A percentile compares a stretch with the other conserved stretches of the same genome.
phyloP scores from a whole-genome alignment of 2,329 filamentous ascomycete genomes.

The Colletotrichum chrysophilum region DNA sequence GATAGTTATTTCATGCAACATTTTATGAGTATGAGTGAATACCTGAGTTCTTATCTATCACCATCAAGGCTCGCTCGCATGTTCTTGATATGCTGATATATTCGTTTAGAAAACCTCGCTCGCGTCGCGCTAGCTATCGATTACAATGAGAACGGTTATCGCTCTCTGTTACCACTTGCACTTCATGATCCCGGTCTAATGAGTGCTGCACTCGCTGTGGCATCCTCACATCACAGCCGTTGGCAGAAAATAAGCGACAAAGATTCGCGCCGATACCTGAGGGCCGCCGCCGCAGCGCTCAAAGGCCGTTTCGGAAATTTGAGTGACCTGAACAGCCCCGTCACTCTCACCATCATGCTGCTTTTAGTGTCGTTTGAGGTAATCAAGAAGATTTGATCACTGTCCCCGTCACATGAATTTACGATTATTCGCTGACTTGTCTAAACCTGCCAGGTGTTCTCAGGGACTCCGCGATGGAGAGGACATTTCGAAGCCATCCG shows the following conservation, averaged over 20 bases:
- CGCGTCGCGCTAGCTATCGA: background rate
- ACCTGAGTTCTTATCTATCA: background rate
- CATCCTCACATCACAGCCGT: background rate
- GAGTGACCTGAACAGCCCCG: background rate
- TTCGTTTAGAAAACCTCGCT: background rate
- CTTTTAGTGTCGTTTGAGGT: background rate
- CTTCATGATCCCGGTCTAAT: background rate
- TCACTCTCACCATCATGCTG: background rate
- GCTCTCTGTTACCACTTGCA: background rate
- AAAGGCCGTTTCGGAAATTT: background rate
- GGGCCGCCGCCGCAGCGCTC: background rate
- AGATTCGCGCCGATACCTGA: background rate
- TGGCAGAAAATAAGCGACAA: background rate
- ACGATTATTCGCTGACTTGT: background rate
- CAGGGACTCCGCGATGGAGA: background rate
- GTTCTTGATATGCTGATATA: background rate
- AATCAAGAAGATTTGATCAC: background rate
- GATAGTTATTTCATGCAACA: background rate
- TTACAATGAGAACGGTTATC: background rate
- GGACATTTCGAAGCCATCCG: background rate
- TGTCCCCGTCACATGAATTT: background rate
- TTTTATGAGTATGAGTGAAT: background rate
- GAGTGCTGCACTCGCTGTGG: background rate
- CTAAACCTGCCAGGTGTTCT: background rate
- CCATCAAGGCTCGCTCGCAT: background rate